Conservation (phyloP, 2,329 filamentous ascomycete species). For the Epicoccum nigrum region DNA sequence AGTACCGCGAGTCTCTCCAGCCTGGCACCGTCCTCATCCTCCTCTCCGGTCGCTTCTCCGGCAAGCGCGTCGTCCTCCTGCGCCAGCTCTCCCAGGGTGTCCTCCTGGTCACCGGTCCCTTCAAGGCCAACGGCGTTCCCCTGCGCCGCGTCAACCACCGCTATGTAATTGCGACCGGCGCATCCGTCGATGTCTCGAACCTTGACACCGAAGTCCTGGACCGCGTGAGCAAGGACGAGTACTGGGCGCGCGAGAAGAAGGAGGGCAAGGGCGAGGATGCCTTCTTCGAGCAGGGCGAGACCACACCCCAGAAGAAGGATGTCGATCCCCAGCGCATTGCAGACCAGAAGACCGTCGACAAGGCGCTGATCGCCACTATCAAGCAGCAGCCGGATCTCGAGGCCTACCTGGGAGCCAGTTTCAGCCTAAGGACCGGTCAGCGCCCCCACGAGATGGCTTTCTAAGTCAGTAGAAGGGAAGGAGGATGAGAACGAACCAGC, state of each 20-base stretch:
- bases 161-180: slow-evolving; percentile 90
- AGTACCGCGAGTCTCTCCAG: slow-evolving; percentile 85
- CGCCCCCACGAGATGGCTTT: slow-evolving; percentile 99
- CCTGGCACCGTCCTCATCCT: slow-evolving; percentile 97
- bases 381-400: slow-evolving; percentile 95
- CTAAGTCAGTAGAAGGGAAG: slow-evolving; percentile 51
- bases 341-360: slow-evolving; percentile 98
- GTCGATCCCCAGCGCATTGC: slow-evolving; percentile 86
- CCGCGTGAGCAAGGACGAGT: slow-evolving; percentile 81
- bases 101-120: slow-evolving; percentile 97
- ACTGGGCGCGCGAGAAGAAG: slow-evolving; percentile 94
- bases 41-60: slow-evolving; percentile 97
- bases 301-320: slow-evolving; percentile 89
- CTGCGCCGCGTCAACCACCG: slow-evolving; percentile 90
- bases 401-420: slow-evolving; percentile 90
- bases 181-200: slow-evolving; percentile 80
- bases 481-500: not conserved
- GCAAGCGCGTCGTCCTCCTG: slow-evolving; percentile 98
- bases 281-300: slow-evolving; percentile 97
- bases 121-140: slow-evolving; percentile 99
- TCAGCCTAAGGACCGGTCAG: slow-evolving; percentile 98
- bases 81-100: slow-evolving; percentile 96
- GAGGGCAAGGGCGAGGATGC: slow-evolving; percentile 94
- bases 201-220: slow-evolving; percentile 73
- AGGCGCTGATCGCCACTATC: slow-evolving; percentile 88